Evolutionary conservation across 257 asterid genomes (phyloP), one percentile per base, ranked within the genome.

Genomic region (Osmanthus fragrans): DNA sequence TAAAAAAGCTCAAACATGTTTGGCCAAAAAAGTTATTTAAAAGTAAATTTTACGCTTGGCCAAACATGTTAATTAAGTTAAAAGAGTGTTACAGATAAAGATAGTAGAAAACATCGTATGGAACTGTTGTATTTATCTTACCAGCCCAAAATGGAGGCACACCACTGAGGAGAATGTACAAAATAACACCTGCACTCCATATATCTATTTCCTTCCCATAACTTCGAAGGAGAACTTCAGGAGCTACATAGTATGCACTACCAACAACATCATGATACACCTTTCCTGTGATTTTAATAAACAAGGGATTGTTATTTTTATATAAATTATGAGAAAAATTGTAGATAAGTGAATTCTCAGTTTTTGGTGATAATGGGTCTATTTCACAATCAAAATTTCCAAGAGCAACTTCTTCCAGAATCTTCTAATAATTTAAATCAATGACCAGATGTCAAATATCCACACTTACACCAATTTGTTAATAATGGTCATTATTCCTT

Each of bases 141-240:
- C 98, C 98, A 76, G 96, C 98, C 98, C 98, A 93, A 85, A 93
- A 93, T 39, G 98, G 98, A 83, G 98, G 98, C 23, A 91, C 98
- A 32, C 98, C 98, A 73, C 98, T 89, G 49, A 93, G 89, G 25
- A 93, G 89, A 72, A 93, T 93, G 81, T 93, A 93, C 82, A 93
- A 76, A 76, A 93, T 93, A 71, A 93, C 96, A 70, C 98, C 98
- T 51, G 98, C 97, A 86, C 98, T 93, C 98, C 98, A 93, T 40
- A 93, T 88, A 79, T 93, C 98, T 8, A 89, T 86, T 81, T 93
- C 98, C 82, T 91, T 90, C 19, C 96, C 98, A 49, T 93, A 93
- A 80, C 86, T 89, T 51, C 97, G 90, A 77, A 83, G 81, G 85
- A 93, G 79, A 12, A 93, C 97, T 83, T 93, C 97, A 23, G 98